Base-by-base conservation (phyloP, 495 filamentous ascomycete genomes). In the Penicillium odoratum region DNA sequence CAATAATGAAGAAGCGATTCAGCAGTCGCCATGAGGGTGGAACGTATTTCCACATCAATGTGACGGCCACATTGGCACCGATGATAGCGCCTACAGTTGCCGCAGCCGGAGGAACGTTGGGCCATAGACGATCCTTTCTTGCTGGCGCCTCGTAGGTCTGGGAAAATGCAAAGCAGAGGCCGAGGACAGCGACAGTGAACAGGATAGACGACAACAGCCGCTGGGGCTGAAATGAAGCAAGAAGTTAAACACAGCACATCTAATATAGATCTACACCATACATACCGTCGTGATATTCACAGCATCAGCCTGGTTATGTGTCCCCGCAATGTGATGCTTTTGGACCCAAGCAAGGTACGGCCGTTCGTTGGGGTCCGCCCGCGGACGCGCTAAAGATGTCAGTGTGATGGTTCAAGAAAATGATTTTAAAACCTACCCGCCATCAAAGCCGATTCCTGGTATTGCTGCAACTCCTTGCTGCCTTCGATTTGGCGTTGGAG, bases 1-100 rank as follows among this genome's bases (percentile, higher is more conserved):
- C 75, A 9, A 86, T 73, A 42, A 94, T 79, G 66, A 97, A 90
- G 69, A 91, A 91, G 38, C 77, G 83, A 67, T 95, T 96, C 36
- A 97, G 70, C 10, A 88, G 43, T n/a, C 73, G 70, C 88, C 89
- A 96, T 11, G 85, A 55, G 0, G 85, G 81, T 5, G 91, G 90
- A 4, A 69, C 66, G 44, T 83, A 47, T 61, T 80, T 83, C 91
- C 92, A 96, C 15, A 79, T 57, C 7, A 80, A 36, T 54, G 81
- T 89, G 15, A 93, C 71, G 5, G 74, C 63, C 11, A 85, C 34
- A 64, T 97, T 96, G 34, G 79, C 64, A 18, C 75, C 79, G 33
- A 93, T 81, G 51, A 97, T 76, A 13, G 75, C 76, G 47, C 83
- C 69, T 10, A 91, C 75, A 9, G 95, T 97, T 29, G 93, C 91